phyloP scores from a whole-genome alignment of 129 eudicot genomes.

The Arctium minus region DNA sequence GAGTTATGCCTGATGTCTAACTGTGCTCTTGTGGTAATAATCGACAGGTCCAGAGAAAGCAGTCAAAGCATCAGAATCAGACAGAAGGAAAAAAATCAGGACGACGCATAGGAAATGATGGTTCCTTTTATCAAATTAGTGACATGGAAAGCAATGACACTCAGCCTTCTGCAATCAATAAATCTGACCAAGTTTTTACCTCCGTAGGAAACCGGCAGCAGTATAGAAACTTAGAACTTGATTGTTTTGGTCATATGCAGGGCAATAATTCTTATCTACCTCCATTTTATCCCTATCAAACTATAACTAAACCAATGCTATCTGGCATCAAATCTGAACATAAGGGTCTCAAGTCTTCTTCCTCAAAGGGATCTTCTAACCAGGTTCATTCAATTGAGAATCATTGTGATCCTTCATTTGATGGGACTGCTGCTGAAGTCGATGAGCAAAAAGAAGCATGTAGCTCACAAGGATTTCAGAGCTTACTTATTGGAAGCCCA shows the following conservation, averaged over 20 bases:
- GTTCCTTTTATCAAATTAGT: conserved; percentile 28
- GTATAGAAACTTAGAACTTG: conserved; percentile 31
- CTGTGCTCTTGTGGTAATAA: neutral
- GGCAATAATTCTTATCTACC: conserved; percentile 23
- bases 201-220: conserved; percentile 28
- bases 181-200: conserved; percentile 29
- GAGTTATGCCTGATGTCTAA: neutral
- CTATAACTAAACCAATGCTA: conserved; percentile 16
- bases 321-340: conserved; percentile 44
- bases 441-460: conserved; percentile 25
- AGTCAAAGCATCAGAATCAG: conserved; percentile 39
- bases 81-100: conserved; percentile 40
- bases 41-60: conserved; percentile 38
- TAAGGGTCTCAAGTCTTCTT: conserved; percentile 30
- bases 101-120: conserved; percentile 23
- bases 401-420: conserved; percentile 39
- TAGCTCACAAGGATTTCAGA: conserved; percentile 26
- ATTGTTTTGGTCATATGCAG: conserved; percentile 38
- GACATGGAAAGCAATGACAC: conserved; percentile 27
- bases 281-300: conserved; percentile 40
- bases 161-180: conserved; percentile 27
- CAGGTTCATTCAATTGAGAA: conserved; percentile 31
- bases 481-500: conserved; percentile 16
- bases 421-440: conserved; percentile 19
- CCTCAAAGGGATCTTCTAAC: conserved; percentile 50